phyloP scores from a whole-genome alignment of 345 rosid species.

The Tarenaya hassleriana region DNA sequence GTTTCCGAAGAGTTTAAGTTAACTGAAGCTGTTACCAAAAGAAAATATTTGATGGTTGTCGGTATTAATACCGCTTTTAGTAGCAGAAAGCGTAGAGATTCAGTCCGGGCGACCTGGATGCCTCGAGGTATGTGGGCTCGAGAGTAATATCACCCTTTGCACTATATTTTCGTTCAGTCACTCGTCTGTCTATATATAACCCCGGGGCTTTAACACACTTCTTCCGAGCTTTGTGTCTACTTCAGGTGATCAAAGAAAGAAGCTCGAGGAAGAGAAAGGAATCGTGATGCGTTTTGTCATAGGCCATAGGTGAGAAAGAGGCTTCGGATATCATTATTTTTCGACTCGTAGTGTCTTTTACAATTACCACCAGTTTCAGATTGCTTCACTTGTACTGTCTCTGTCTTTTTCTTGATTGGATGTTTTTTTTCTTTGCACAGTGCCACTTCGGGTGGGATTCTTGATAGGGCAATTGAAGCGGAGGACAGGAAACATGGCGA shows the following conservation, averaged over 20 bases:
- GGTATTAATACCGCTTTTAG: conserved; percentile 94
- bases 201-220: background rate
- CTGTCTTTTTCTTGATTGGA: background rate
- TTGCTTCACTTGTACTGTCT: background rate
- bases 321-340: too few species aligned
- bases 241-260: conserved; percentile 73
- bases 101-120: conserved; percentile 96
- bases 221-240: background rate
- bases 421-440: conserved; percentile 31
- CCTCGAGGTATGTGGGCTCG: conserved; percentile 66
- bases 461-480: conserved; percentile 93
- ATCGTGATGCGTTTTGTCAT: conserved; percentile 89
- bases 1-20: conserved; percentile 49
- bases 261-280: conserved; percentile 97
- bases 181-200: too few species aligned
- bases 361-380: too few species aligned
- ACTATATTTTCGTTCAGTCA: background rate
- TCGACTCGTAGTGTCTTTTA: too few species aligned
- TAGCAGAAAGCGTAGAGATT: conserved; percentile 91
- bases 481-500: conserved; percentile 93
- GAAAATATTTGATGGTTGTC: conserved; percentile 81
- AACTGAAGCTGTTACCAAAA: conserved; percentile 40
- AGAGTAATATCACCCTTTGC: background rate
- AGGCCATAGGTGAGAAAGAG: conserved; percentile 71
- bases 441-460: conserved; percentile 90